Evolutionary conservation across 805 yeast genomes (phyloP).

Genomic region (Torulaspora gathmanii): DNA sequence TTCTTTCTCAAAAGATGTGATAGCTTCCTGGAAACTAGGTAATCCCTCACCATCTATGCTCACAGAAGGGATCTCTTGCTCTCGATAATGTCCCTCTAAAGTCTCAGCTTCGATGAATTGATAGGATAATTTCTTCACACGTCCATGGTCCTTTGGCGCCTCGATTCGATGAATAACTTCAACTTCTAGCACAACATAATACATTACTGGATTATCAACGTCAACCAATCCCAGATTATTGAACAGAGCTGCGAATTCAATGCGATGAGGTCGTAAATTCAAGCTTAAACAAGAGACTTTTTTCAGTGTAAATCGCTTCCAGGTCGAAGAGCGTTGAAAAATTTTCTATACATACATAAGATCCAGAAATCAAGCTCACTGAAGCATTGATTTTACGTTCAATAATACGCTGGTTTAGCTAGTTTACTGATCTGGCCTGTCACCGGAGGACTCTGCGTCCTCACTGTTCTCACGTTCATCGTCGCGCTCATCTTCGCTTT

Average conservation of each 20-base stretch:
- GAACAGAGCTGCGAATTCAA: not conserved
- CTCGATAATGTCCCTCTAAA: slow-evolving; percentile 41
- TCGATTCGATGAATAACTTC: slow-evolving; percentile 22
- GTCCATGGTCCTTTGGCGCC: slow-evolving; percentile 56
- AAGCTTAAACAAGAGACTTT: not conserved
- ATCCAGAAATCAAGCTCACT: not conserved
- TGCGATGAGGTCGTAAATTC: not conserved
- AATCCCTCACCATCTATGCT: slow-evolving; percentile 51
- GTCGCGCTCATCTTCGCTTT: slow-evolving; percentile 9
- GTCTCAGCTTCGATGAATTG: slow-evolving; percentile 51
- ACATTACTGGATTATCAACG: slow-evolving; percentile 14
- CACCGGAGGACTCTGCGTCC: not conserved
- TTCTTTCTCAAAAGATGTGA: slow-evolving; percentile 48
- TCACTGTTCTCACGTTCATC: slow-evolving; percentile 6
- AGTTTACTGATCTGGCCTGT: not conserved
- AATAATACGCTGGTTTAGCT: too few species aligned
- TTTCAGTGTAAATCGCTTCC: slow-evolving; percentile 2
- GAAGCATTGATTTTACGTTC: not conserved
- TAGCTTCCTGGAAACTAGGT: slow-evolving; percentile 58
- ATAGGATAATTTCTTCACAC: slow-evolving; percentile 67
- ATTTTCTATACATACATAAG: slow-evolving; percentile 3
- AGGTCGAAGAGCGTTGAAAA: slow-evolving; percentile 6
- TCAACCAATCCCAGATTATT: not conserved
- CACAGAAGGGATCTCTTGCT: slow-evolving; percentile 47
- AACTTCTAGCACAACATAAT: slow-evolving; percentile 28